These are phyloP conservation scores for Coprinellus micaceus DNA, from an alignment of 768 basidiomycete species.

Conservation along the genomic window DNA sequence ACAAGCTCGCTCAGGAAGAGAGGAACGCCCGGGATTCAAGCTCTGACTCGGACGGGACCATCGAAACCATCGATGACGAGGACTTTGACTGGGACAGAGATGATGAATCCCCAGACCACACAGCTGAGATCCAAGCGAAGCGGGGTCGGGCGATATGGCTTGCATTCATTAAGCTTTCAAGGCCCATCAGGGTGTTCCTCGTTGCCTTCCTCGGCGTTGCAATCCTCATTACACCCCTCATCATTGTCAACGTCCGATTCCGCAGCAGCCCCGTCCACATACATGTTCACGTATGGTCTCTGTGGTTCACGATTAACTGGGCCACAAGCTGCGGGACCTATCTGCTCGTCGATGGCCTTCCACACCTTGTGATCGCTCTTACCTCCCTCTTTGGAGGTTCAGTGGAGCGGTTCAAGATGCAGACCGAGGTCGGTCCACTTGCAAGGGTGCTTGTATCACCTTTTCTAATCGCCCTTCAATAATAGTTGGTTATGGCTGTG, in stretches of 20 bases:
- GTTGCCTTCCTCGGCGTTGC: conserved; percentile 56
- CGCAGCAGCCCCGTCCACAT: conserved; percentile 40
- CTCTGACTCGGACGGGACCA: conserved; percentile 46
- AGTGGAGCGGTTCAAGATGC: conserved; percentile 62
- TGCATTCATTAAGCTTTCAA: conserved; percentile 63
- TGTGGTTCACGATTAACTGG: conserved; percentile 71
- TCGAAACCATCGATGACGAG: conserved; percentile 51
- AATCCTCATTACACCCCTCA: conserved; percentile 64
- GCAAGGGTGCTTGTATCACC: not conserved
- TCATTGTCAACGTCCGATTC: conserved; percentile 67
- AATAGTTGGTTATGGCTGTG: conserved; percentile 65
- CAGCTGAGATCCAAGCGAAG: conserved; percentile 44
- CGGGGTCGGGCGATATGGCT: conserved; percentile 62
- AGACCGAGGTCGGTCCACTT: conserved; percentile 53
- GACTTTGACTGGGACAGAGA: conserved; percentile 70
- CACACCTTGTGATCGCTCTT: conserved; percentile 46
- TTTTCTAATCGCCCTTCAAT: too few relatives aligned
- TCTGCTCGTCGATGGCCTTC: conserved; percentile 61
- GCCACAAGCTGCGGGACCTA: conserved; percentile 57
- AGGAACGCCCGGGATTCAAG: conserved; percentile 16
- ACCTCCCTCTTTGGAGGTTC: conserved; percentile 55
- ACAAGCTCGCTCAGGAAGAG: not conserved
- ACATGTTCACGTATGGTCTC: conserved; percentile 61
- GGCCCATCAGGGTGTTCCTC: conserved; percentile 55
- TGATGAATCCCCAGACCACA: conserved; percentile 34